These are phyloP conservation scores for Pseudocercospora eumusae DNA, from an alignment of 2,329 filamentous ascomycete genomes.

Conservation along the genomic window DNA sequence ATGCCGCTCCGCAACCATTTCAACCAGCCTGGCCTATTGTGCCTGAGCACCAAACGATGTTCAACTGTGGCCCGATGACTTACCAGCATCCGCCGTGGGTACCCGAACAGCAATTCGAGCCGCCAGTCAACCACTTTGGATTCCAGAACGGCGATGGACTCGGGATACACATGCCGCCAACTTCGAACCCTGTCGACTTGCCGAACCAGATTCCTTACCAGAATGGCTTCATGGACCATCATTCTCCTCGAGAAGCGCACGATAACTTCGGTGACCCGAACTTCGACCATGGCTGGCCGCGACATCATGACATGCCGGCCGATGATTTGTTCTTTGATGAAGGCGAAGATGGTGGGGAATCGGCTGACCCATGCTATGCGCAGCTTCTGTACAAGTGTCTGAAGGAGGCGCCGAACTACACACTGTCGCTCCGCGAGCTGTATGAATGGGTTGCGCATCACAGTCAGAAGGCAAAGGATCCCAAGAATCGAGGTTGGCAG, in stretches of 20 bases:
- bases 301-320: slow-evolving; percentile 8
- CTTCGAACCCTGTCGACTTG: slow-evolving; percentile 24
- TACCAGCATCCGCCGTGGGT: slow-evolving; percentile 23
- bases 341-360: slow-evolving; percentile 23
- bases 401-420: slow-evolving; percentile 63
- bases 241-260: slow-evolving; percentile 14
- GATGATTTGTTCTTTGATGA: slow-evolving; percentile 26
- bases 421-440: slow-evolving; percentile 80
- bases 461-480: slow-evolving; percentile 70
- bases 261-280: slow-evolving; percentile 13
- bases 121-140: slow-evolving; percentile 16
- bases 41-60: slow-evolving; percentile 11
- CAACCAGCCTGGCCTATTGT: slow-evolving; percentile 21
- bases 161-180: slow-evolving; percentile 28
- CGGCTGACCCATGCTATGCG: slow-evolving; percentile 60
- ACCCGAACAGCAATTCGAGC: slow-evolving; percentile 22
- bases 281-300: slow-evolving; percentile 14
- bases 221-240: slow-evolving; percentile 16
- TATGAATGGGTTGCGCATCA: slow-evolving; percentile 87
- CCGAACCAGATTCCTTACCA: slow-evolving; percentile 15
- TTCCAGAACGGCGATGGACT: slow-evolving; percentile 21
- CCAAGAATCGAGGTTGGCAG: slow-evolving; percentile 71
- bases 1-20: slow-evolving; percentile 13
- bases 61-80: slow-evolving; percentile 21
- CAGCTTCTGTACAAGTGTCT: slow-evolving; percentile 77